phyloP scores from a whole-genome alignment of 176 grass and related monocot species.

The Saccharum officinarum region DNA sequence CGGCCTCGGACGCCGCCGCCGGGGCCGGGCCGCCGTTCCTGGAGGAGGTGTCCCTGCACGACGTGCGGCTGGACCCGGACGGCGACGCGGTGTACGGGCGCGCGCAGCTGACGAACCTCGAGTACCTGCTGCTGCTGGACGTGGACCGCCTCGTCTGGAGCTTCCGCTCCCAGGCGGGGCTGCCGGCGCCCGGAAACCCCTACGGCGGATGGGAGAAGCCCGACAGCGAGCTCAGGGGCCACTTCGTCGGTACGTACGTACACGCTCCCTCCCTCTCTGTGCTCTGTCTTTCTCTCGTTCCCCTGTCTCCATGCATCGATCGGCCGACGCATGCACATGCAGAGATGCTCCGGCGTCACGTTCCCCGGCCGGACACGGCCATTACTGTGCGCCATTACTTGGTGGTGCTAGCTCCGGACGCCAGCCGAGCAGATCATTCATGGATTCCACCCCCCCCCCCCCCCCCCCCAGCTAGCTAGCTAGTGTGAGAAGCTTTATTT shows the following conservation, averaged over 20 bases:
- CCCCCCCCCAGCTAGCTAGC: background rate
- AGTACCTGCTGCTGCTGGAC: slow-evolving; percentile 82
- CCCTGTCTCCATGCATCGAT: background rate
- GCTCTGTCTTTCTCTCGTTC: background rate
- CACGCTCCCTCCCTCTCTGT: background rate
- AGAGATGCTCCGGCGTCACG: background rate
- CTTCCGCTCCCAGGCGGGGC: slow-evolving; percentile 56
- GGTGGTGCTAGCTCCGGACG: background rate
- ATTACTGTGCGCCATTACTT: background rate
- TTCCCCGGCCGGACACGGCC: background rate
- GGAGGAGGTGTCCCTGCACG: slow-evolving; percentile 62
- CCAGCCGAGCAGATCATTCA: background rate
- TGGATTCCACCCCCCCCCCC: background rate
- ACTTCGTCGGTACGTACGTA: slow-evolving; percentile 68
- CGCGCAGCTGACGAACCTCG: slow-evolving; percentile 73
- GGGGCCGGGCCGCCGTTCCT: slow-evolving; percentile 19
- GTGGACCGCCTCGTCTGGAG: slow-evolving; percentile 71
- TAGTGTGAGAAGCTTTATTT: background rate
- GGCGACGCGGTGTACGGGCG: slow-evolving; percentile 47
- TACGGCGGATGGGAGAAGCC: slow-evolving; percentile 77
- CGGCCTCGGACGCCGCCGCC: background rate
- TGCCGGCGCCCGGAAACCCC: slow-evolving; percentile 50
- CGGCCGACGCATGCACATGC: background rate
- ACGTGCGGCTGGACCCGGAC: slow-evolving; percentile 52
- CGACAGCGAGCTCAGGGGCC: slow-evolving; percentile 60